These are phyloP conservation scores for Blastobotrys buckinghamii DNA, from an alignment of 1,139 yeast species.

Conservation along the genomic window DNA sequence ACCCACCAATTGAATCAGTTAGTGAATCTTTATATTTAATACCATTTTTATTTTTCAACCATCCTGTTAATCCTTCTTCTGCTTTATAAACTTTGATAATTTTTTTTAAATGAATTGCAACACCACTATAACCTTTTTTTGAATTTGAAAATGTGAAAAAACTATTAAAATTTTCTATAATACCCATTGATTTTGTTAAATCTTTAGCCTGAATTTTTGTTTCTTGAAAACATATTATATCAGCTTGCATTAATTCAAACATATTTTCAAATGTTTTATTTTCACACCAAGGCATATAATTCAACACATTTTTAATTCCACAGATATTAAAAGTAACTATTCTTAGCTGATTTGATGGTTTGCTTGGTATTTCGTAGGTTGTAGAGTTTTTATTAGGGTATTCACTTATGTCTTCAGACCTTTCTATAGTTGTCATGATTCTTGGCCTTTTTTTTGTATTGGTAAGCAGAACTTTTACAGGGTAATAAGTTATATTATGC, in stretches of 20 bases:
- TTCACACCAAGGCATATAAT: constrained; percentile 77
- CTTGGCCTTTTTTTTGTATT: no score
- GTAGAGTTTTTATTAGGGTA: background rate
- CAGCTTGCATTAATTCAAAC: constrained; percentile 58
- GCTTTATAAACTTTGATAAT: constrained; percentile 53
- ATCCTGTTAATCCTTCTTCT: constrained; percentile 90
- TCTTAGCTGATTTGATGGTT: constrained; percentile 34
- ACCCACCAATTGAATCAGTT: constrained; percentile 64
- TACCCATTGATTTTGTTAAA: constrained; percentile 47
- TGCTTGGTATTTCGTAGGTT: no score
- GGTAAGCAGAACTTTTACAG: no score
- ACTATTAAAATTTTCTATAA: constrained; percentile 51
- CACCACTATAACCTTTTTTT: constrained; percentile 84
- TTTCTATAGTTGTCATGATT: background rate
- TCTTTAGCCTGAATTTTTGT: constrained; percentile 57
- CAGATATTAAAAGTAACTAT: constrained; percentile 77
- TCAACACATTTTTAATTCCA: constrained; percentile 72
- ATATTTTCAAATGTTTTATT: constrained; percentile 44
- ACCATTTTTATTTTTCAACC: constrained; percentile 34
- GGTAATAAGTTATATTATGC: no score
- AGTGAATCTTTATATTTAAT: constrained; percentile 16
- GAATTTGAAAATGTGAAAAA: constrained; percentile 61
- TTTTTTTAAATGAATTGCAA: constrained; percentile 67
- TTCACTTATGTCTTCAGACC: background rate
- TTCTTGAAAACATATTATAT: constrained; percentile 79